Conservation (phyloP, 169 alveolate genomes). For the Plasmodium vinckei region DNA sequence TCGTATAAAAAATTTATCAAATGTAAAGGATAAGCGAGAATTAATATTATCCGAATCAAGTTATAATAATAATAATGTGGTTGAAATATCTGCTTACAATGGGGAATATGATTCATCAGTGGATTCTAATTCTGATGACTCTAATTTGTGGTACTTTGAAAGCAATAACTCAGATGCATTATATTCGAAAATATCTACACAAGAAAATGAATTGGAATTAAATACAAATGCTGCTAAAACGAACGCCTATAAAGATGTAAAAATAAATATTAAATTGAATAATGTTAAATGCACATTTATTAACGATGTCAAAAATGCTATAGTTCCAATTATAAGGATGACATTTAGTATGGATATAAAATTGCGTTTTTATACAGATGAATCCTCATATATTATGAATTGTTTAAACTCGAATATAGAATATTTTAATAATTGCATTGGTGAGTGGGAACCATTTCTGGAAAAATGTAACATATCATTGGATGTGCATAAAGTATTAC, state of each 20-base stretch:
- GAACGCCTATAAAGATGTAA: conserved; percentile 73
- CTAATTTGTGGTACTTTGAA: conserved; percentile 6
- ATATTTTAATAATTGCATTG: conserved; percentile 85
- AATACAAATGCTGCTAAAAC: conserved; percentile 10
- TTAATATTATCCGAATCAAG: conserved; percentile 25
- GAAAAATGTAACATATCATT: conserved; percentile 80
- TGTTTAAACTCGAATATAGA: conserved; percentile 79
- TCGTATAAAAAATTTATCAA: neutral
- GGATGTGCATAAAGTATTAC: conserved; percentile 51
- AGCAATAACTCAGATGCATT: conserved; percentile 6
- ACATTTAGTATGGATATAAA: conserved; percentile 63
- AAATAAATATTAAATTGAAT: conserved; percentile 80
- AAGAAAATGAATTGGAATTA: conserved; percentile 11
- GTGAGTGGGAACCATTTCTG: conserved; percentile 89
- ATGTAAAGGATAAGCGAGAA: neutral
- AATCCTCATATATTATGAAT: conserved; percentile 52
- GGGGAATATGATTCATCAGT: conserved; percentile 6
- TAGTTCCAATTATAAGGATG: conserved; percentile 87
- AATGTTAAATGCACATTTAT: conserved; percentile 85
- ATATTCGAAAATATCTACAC: neutral
- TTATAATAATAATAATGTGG: conserved; percentile 15
- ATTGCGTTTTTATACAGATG: conserved; percentile 48
- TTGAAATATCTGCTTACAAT: conserved; percentile 14
- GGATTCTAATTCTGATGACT: neutral
- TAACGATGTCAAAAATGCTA: conserved; percentile 86